Evolutionary conservation across 1,139 yeast species (phyloP).

Genomic region (Suhomyces bokatorum): DNA sequence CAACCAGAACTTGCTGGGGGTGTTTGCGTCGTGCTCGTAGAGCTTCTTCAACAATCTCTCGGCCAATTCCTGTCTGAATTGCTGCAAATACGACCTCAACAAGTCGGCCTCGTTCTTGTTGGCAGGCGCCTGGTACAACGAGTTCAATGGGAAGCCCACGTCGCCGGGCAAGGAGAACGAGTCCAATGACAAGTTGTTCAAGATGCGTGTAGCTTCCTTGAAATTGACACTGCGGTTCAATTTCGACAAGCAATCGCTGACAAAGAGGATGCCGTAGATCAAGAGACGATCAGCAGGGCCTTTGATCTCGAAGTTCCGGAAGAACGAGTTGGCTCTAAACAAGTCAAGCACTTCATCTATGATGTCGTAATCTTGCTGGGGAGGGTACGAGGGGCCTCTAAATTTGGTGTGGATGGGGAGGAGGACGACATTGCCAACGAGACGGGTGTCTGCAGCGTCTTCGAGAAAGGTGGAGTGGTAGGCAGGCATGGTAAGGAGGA

Average conservation of each 20-base stretch:
- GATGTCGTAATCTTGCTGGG: constrained; percentile 82
- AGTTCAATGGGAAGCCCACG: constrained; percentile 87
- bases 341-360: constrained; percentile 88
- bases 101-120: constrained; percentile 77
- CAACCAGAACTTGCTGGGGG: constrained; percentile 85
- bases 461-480: constrained; percentile 88
- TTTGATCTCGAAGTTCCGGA: constrained; percentile 94
- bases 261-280: constrained; percentile 90
- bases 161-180: constrained; percentile 94
- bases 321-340: constrained; percentile 93
- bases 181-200: constrained; percentile 85
- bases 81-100: constrained; percentile 77
- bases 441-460: constrained; percentile 40
- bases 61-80: constrained; percentile 93
- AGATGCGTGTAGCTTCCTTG: constrained; percentile 68
- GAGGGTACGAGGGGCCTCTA: constrained; percentile 91
- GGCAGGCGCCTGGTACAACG: constrained; percentile 74
- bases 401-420: constrained; percentile 80
- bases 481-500: constrained; percentile 54
- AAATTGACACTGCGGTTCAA: constrained; percentile 47
- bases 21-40: constrained; percentile 53
- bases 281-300: constrained; percentile 94
- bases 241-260: constrained; percentile 78
- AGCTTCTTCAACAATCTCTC: constrained; percentile 73
- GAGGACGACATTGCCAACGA: constrained; percentile 70